phyloP scores from a whole-genome alignment of 139 green algal genomes.

The Tetradesmus obliquus region DNA sequence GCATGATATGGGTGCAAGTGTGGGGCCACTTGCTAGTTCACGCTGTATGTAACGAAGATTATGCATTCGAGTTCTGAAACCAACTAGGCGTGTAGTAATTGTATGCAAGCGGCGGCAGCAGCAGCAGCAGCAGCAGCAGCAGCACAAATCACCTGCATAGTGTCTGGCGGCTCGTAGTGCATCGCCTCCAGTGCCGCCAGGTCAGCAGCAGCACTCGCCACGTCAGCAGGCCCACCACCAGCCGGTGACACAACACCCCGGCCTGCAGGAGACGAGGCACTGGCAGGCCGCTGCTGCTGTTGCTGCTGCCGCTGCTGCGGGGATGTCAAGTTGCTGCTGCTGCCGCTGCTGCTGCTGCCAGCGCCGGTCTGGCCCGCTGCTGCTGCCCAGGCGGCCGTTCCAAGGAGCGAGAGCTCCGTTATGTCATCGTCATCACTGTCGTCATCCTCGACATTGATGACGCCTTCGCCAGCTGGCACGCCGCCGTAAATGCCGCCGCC shows the following conservation, averaged over 20 bases:
- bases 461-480: background rate
- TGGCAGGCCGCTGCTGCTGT: conserved; percentile 1
- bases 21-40: too few species aligned
- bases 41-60: too few species aligned
- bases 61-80: too few species aligned
- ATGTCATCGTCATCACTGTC: background rate
- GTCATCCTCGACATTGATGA: background rate
- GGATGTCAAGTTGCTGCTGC: background rate
- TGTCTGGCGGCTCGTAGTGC: background rate
- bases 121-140: too few species aligned
- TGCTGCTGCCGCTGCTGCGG: background rate
- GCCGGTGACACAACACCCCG: background rate
- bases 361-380: background rate
- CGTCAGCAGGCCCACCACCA: background rate
- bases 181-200: background rate
- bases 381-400: background rate
- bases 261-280: background rate
- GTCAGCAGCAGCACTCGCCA: conserved; percentile 6
- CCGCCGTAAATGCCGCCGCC: too few species aligned
- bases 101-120: background rate
- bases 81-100: too few species aligned
- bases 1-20: background rate
- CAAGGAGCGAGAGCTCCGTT: background rate
- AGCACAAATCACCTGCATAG: background rate
- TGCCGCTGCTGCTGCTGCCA: background rate